Evolutionary conservation across 495 filamentous ascomycete species (phyloP).

Genomic region (Aspergillus avenaceus): DNA sequence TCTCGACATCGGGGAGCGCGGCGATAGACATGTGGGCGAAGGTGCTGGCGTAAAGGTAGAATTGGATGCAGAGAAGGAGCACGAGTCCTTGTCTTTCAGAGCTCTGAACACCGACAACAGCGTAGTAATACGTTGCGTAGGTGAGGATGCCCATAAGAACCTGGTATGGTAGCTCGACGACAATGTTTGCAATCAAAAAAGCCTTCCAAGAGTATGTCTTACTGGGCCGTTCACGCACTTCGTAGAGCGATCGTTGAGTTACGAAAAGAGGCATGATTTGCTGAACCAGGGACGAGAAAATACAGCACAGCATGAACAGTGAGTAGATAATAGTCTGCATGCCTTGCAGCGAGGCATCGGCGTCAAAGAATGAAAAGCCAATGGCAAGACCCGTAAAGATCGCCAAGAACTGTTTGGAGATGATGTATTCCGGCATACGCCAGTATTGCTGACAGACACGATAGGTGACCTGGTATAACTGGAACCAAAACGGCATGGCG

Average conservation of each 20-base stretch:
- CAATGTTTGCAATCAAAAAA: constrained; percentile 60
- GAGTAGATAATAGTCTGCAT: constrained; percentile 54
- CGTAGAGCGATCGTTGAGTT: constrained; percentile 57
- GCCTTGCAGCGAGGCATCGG: constrained; percentile 41
- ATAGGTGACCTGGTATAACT: constrained; percentile 42
- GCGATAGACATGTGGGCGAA: constrained; percentile 57
- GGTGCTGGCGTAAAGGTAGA: constrained; percentile 44
- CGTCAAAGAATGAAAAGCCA: constrained; percentile 53
- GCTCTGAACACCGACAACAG: constrained; percentile 34
- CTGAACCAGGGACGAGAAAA: constrained; percentile 49
- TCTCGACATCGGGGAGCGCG: constrained; percentile 50
- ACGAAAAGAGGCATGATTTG: constrained; percentile 67
- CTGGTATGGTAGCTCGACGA: constrained; percentile 50
- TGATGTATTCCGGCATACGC: constrained; percentile 50
- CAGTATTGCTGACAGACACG: constrained; percentile 50
- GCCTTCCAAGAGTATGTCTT: constrained; percentile 70
- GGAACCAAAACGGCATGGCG: constrained; percentile 46
- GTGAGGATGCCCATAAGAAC: constrained; percentile 37
- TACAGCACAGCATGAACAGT: constrained; percentile 57
- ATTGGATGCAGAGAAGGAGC: constrained; percentile 46
- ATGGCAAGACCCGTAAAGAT: constrained; percentile 52
- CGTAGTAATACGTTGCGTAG: constrained; percentile 48
- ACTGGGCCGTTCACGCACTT: constrained; percentile 61
- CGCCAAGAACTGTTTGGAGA: constrained; percentile 20
- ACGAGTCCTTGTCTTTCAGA: constrained; percentile 46